These are phyloP conservation scores for Boletus rufocinnamomeus DNA, from an alignment of 768 basidiomycete genomes.

Conservation along the genomic window DNA sequence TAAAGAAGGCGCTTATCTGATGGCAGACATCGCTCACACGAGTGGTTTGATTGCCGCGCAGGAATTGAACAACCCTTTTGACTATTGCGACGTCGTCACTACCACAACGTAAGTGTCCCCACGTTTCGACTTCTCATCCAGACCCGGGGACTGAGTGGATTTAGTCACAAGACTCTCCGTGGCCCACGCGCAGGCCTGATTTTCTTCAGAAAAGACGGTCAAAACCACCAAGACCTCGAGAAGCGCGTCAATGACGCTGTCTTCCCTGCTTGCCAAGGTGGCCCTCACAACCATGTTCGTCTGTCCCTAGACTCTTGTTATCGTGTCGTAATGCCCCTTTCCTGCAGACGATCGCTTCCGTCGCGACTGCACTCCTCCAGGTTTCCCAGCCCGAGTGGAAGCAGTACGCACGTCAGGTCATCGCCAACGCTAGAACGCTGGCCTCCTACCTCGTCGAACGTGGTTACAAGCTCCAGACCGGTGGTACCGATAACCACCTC, in stretches of 20 bases:
- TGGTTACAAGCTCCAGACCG: conserved; percentile 96
- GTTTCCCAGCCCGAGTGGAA: conserved; percentile 88
- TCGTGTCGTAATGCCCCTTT: not conserved
- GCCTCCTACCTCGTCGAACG: conserved; percentile 68
- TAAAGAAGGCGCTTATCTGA: conserved; percentile 87
- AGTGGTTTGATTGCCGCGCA: conserved; percentile 92
- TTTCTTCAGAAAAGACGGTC: conserved; percentile 95
- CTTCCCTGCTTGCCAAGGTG: conserved; percentile 99
- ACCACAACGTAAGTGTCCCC: conserved; percentile 78
- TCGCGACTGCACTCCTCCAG: conserved; percentile 92
- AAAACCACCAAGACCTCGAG: conserved; percentile 83
- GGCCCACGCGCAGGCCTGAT: conserved; percentile 97
- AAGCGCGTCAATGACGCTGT: conserved; percentile 97
- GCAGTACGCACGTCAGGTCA: conserved; percentile 92
- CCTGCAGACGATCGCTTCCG: conserved; percentile 83
- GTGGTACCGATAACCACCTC: conserved; percentile 96
- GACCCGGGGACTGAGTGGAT: not conserved
- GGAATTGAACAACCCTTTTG: conserved; percentile 89
- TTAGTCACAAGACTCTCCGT: conserved; percentile 95
- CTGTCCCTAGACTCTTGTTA: not conserved
- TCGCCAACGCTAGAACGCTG: conserved; percentile 81
- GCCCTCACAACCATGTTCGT: conserved; percentile 95
- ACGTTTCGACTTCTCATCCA: not conserved
- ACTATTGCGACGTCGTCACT: conserved; percentile 95
- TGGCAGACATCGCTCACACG: conserved; percentile 98